Evolutionary conservation across 345 rosid species (phyloP), one percentile per base, ranked within the genome.

Genomic region (Nasturtium officinale): DNA sequence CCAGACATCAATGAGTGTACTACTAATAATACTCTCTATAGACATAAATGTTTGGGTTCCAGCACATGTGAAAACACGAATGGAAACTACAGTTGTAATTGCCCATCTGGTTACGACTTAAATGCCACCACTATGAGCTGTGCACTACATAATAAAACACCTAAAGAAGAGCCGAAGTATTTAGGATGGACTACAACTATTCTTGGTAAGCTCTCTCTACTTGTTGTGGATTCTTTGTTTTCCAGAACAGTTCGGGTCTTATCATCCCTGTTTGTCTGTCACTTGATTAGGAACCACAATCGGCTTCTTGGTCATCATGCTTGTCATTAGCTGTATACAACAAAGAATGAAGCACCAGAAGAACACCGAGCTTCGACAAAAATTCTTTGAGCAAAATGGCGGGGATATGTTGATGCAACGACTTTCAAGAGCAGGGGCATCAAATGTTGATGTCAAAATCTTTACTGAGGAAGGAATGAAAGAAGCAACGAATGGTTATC

Each of bases 81-180:
- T 0, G 87, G 90, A 18, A 30, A 9, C 52, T 80, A 43, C 20
- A 9, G 12, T 1, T 87, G 90, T 48, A 9, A 3, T 0, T 85
- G 87, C 0, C 50, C 1, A 23, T 52, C 61, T 13, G 51, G 61
- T 52, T 25, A 37, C 26, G 0, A 2, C 37, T 37, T 37, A 53
- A 5, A 52, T 52, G 5, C 5, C 3, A 52, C 51, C 21, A 53
- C 3, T 48, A 48, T 4, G 25, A 45, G 32, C 15, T 54, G 77
- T 56, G 33, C 9, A 6, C 6, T 29, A 29, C 32, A 5, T 29
- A 29, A 29, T 29, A 1, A 29, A 4, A 32, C 35, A 7, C 11
- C 38, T 33, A 33, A 33, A 33, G 3, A 33, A 33, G n/a, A 16
- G 58, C 62, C 17, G 28, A 47, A 73, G n/a, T 29, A 47, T 7